Base-by-base conservation (phyloP, 371 early-diverging fungal genomes). In the Mucor racemosus region DNA sequence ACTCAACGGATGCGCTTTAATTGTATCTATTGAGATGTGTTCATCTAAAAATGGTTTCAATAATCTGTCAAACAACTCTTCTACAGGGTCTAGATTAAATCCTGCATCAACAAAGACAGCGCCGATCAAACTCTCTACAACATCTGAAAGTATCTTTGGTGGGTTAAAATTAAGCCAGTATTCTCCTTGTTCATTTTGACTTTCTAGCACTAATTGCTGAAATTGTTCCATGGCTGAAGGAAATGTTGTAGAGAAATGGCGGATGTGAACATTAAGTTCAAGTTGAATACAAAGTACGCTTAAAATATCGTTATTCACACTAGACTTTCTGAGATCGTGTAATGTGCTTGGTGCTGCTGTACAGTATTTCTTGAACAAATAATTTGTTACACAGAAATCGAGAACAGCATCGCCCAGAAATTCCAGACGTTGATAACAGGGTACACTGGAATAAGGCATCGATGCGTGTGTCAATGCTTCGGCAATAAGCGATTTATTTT, bases 341-440 rank as follows among this genome's bases (percentile, higher is more conserved):
- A 92, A 84, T 31, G 82, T 69, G 17, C 90, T 89, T 0, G 95
- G 95, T 10, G 73, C 68, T 15, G 85, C 84, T 7, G 72, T 66
- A 9, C 78, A 80, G 57, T 85, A 80, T 55, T 80, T 81, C 39
- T 84, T 62, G 66, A 82, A 96, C 55, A 94, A 80, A 41, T 92
- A 84, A 19, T 81, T 78, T 4, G 92, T 89, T 3, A 92, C 86
- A 53, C 92, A 76, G 65, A 88, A 93, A 62, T 93, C 95, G 17
- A 97, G 73, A 5, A 96, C 85, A 0, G 96, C 92, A 72, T 97
- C 97, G 14, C 97, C 98, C 56, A 96, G 72, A 72, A 93, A 97
- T 79, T 98, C 97, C 4, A 98, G 80, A 1, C 97, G 91, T 76
- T 97, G 92, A 68, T 95, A 98, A 62, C 92, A 93, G 14, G 79